A percentile compares a stretch with the other conserved stretches of the same genome.
These are phyloP conservation scores for Diutina scorzettiae DNA, from an alignment of 1,139 yeast genomes.

Conservation along the genomic window DNA sequence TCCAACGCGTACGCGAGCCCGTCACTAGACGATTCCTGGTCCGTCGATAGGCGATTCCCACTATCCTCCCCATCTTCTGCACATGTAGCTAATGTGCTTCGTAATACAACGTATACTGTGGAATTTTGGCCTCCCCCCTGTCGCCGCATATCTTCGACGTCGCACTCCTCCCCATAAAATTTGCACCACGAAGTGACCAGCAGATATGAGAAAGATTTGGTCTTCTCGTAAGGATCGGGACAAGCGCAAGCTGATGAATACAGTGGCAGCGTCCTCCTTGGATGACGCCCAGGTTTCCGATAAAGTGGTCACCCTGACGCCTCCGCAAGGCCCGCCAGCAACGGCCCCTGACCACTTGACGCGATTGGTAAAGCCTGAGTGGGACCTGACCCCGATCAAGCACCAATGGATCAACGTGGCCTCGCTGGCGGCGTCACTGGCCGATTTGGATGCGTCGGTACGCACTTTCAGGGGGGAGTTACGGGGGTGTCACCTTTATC, in stretches of 20 bases:
- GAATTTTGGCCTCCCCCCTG: neutral
- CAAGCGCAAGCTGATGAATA: slow-evolving; percentile 12
- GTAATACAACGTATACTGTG: too few relatives aligned
- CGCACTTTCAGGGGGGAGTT: slow-evolving; percentile 42
- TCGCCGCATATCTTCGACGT: neutral
- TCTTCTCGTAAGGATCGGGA: slow-evolving; percentile 20
- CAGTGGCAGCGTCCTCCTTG: neutral
- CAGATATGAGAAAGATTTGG: slow-evolving; percentile 21
- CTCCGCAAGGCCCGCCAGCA: neutral
- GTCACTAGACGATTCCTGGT: neutral
- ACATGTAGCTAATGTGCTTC: too few relatives aligned
- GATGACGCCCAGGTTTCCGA: neutral
- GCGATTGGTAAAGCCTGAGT: slow-evolving; percentile 19
- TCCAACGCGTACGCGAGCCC: neutral
- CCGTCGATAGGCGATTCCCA: too few relatives aligned
- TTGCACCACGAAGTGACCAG: neutral
- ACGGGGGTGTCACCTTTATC: slow-evolving; percentile 46
- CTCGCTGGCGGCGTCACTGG: slow-evolving; percentile 20
- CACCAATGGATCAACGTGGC: slow-evolving; percentile 35
- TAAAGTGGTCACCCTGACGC: neutral
- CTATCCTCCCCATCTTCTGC: too few relatives aligned
- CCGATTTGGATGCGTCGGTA: slow-evolving; percentile 9
- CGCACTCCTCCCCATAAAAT: neutral
- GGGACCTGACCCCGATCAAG: slow-evolving; percentile 21
- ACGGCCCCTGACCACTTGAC: neutral